Conservation (phyloP, 2,329 filamentous ascomycete species). For the Xylariaceae sp. region DNA sequence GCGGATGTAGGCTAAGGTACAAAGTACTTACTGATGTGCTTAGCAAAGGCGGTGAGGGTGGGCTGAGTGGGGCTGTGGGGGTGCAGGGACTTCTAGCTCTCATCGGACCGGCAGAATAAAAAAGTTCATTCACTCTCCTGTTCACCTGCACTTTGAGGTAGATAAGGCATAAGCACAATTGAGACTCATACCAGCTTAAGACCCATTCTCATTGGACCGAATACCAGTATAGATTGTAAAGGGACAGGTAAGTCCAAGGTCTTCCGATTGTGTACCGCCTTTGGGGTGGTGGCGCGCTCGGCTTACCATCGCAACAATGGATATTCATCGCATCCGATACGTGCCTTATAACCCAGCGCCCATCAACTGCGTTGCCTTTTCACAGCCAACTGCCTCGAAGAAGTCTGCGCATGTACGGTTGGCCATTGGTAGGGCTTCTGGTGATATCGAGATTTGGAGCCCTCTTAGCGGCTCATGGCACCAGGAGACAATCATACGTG, state of each 20-base stretch:
- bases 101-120: slow-evolving; percentile 28
- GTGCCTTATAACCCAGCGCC: slow-evolving; percentile 89
- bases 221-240: background rate
- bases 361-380: slow-evolving; percentile 95
- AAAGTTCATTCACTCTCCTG: slow-evolving; percentile 20
- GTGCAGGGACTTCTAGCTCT: slow-evolving; percentile 15
- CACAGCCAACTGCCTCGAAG: slow-evolving; percentile 66
- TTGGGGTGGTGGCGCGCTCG: slow-evolving; percentile 5
- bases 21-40: background rate
- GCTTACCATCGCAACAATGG: slow-evolving; percentile 64
- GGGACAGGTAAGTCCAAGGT: background rate
- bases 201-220: too few species aligned
- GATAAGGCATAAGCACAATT: background rate
- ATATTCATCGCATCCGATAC: slow-evolving; percentile 96
- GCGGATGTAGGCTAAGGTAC: background rate
- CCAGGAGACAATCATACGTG: slow-evolving; percentile 84
- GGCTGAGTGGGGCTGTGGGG: background rate
- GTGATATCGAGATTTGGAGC: slow-evolving; percentile 98
- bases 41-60: slow-evolving; percentile 21
- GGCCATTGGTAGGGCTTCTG: slow-evolving; percentile 90
- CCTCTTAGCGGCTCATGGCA: slow-evolving; percentile 82
- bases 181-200: background rate
- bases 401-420: slow-evolving; percentile 71
- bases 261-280: slow-evolving; percentile 4
- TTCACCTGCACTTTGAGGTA: background rate